Conservation (phyloP, 805 yeast genomes). For the Priceomyces castillae region DNA sequence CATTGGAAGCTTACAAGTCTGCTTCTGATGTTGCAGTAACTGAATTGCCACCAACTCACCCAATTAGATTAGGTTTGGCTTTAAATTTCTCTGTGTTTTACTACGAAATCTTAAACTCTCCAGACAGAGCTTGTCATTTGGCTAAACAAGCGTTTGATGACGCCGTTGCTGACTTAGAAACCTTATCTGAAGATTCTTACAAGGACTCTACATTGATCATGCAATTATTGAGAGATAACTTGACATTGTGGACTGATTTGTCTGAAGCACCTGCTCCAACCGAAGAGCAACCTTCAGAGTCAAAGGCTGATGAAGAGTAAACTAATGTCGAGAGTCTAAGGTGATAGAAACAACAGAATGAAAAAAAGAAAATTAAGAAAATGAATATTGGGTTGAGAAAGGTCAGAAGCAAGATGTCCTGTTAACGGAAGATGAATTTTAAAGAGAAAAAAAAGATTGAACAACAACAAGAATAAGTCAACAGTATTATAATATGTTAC, state of each 20-base stretch:
- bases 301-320: constrained; percentile 20
- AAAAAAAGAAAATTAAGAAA: constrained; percentile 3
- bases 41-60: constrained; percentile 97
- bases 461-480: not conserved
- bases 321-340: constrained; percentile 5
- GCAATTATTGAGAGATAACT: constrained; percentile 98
- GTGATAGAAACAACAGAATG: constrained; percentile 5
- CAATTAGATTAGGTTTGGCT: constrained; percentile 96
- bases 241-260: constrained; percentile 98
- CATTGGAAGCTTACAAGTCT: constrained; percentile 90
- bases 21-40: constrained; percentile 97
- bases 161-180: constrained; percentile 97
- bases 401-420: not conserved
- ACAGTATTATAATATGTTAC: not conserved
- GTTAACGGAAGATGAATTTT: not conserved
- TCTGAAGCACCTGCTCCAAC: constrained; percentile 62
- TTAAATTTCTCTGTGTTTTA: constrained; percentile 96
- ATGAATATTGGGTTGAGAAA: not conserved
- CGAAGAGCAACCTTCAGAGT: constrained; percentile 27
- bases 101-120: constrained; percentile 96
- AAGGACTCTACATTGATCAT: constrained; percentile 97
- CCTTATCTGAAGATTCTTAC: constrained; percentile 96
- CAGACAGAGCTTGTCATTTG: constrained; percentile 97
- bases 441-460: not conserved
- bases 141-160: constrained; percentile 99